phyloP scores from a whole-genome alignment of 768 basidiomycete genomes.

The Butyriboletus loyo region DNA sequence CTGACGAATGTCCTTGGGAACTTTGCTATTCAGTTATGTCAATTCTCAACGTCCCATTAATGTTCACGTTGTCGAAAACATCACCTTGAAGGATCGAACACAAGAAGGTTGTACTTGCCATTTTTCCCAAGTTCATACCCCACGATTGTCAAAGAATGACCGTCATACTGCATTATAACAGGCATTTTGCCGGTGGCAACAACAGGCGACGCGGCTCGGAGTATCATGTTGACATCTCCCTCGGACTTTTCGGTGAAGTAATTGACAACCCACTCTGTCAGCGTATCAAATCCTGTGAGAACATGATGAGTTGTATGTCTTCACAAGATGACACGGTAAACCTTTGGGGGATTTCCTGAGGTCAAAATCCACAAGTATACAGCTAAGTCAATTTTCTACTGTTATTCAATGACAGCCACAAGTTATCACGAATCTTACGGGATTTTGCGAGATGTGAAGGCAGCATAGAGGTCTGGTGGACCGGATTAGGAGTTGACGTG shows the following conservation, averaged over 20 bases:
- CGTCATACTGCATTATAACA: constrained; percentile 75
- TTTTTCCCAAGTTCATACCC: constrained; percentile 71
- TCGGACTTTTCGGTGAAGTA: constrained; percentile 55
- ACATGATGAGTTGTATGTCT: neutral
- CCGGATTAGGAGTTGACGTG: neutral
- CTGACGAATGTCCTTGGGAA: constrained; percentile 13
- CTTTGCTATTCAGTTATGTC: constrained; percentile 9
- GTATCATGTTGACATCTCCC: constrained; percentile 47
- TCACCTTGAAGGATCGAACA: constrained; percentile 76
- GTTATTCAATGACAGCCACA: neutral
- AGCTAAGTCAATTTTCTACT: constrained; percentile 33
- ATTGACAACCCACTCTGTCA: constrained; percentile 71
- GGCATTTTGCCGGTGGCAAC: constrained; percentile 67
- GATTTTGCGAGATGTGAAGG: constrained; percentile 74
- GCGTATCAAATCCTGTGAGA: constrained; percentile 39
- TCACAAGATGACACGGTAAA: constrained; percentile 19
- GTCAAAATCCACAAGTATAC: constrained; percentile 65
- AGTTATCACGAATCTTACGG: constrained; percentile 53
- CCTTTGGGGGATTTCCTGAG: constrained; percentile 43
- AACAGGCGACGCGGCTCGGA: constrained; percentile 52
- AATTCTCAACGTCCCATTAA: neutral
- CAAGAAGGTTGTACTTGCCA: constrained; percentile 60
- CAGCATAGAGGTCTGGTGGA: constrained; percentile 65
- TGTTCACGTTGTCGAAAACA: constrained; percentile 13
- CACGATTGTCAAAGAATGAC: constrained; percentile 85